A percentile compares a stretch with the other conserved stretches of the same genome.
Evolutionary conservation across 805 yeast genomes (phyloP).

Genomic region (Zygosaccharomyces bailii): DNA sequence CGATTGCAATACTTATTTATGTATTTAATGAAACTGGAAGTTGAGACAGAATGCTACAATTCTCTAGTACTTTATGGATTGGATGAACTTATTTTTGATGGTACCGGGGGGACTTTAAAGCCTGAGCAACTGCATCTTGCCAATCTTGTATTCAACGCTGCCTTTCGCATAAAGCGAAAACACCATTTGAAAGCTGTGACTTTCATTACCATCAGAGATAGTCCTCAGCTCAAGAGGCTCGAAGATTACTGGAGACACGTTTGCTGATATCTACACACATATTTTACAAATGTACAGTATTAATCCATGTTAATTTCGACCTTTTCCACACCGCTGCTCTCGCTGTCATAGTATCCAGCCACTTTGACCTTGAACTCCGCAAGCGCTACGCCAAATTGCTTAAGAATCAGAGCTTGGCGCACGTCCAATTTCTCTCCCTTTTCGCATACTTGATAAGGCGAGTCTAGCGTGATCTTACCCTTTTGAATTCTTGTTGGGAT

Average conservation of each 20-base stretch:
- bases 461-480: slow-evolving; percentile 78
- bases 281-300: slow-evolving; percentile 9
- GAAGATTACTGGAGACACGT: slow-evolving; percentile 31
- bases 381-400: slow-evolving; percentile 94
- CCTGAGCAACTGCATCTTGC: slow-evolving; percentile 17
- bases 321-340: slow-evolving; percentile 37
- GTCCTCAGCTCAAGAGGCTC: slow-evolving; percentile 12
- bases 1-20: slow-evolving; percentile 34
- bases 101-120: slow-evolving; percentile 4
- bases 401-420: slow-evolving; percentile 84
- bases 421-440: slow-evolving; percentile 81
- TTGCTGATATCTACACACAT: slow-evolving; percentile 17
- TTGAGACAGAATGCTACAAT: slow-evolving; percentile 21
- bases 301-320: slow-evolving; percentile 37
- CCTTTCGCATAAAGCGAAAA: slow-evolving; percentile 23
- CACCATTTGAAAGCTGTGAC: slow-evolving; percentile 17
- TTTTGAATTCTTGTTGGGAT: slow-evolving; percentile 86
- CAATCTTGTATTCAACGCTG: slow-evolving; percentile 25
- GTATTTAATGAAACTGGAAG: slow-evolving; percentile 35
- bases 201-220: slow-evolving; percentile 14
- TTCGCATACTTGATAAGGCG: slow-evolving; percentile 75
- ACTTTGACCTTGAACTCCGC: slow-evolving; percentile 82
- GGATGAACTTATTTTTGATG: slow-evolving; percentile 15
- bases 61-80: slow-evolving; percentile 30
- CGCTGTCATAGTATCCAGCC: slow-evolving; percentile 74